Conservation (phyloP, 306 rosid genomes). For the Cucumis hystrix region DNA sequence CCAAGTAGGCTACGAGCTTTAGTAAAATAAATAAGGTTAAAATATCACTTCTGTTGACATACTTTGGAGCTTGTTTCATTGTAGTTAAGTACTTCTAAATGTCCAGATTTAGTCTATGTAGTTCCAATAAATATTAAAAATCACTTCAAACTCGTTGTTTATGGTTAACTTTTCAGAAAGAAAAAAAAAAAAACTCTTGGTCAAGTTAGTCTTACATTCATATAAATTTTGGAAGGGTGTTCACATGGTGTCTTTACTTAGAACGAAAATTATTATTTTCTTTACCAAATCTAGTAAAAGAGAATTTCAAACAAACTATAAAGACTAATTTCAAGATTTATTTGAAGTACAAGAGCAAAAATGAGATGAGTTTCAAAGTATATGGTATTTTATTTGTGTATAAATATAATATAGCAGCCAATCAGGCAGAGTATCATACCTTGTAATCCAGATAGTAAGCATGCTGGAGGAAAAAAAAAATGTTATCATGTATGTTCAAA, state of each 20-base stretch:
- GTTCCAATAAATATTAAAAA: not conserved
- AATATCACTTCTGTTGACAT: not conserved
- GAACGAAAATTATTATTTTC: not conserved
- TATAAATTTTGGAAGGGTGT: not conserved
- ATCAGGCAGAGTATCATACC: conserved; percentile 32
- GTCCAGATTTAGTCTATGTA: not conserved
- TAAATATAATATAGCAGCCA: conserved; percentile 2
- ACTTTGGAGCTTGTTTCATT: not conserved
- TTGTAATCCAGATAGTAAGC: conserved; percentile 85
- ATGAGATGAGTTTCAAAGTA: not conserved
- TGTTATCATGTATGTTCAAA: conserved; percentile 2
- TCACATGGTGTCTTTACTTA: not conserved
- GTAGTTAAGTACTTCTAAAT: not conserved
- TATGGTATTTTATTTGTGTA: not conserved
- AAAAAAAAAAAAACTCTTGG: not conserved
- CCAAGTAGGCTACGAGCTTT: not conserved
- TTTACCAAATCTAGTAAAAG: not conserved
- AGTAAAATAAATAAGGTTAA: not conserved
- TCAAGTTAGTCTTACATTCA: not conserved
- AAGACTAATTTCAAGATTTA: not conserved
- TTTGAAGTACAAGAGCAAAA: not conserved
- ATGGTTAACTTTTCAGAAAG: not conserved
- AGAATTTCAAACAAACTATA: not conserved
- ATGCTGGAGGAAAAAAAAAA: conserved; percentile 41
- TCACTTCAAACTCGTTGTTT: not conserved